Percentiles rank a stretch among this genome's conserved stretches.
Conservation (phyloP, 306 rosid species). For the Biancaea sappan region DNA sequence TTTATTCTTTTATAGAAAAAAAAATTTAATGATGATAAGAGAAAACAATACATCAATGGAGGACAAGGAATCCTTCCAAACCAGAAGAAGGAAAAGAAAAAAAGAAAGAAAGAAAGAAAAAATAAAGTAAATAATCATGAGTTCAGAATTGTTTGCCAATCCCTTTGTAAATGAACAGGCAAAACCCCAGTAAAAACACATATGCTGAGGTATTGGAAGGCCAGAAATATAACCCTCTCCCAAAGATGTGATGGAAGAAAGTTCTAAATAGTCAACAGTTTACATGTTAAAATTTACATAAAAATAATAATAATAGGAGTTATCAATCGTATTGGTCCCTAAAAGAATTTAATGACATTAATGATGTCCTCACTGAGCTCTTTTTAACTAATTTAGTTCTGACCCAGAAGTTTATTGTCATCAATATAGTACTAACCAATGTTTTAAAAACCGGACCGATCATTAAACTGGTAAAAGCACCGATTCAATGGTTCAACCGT, state of each 20-base stretch:
- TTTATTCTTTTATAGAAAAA: not conserved
- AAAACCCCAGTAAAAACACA: not conserved
- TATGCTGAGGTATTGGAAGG: not conserved
- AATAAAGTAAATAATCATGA: not conserved
- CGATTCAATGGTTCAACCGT: too few species aligned
- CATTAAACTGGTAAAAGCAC: too few species aligned
- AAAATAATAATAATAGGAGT: too few species aligned
- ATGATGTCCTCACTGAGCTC: too few species aligned
- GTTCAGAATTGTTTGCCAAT: not conserved
- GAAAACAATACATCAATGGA: not conserved
- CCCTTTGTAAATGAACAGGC: too few species aligned
- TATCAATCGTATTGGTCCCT: too few species aligned
- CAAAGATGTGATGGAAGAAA: not conserved
- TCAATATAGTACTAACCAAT: too few species aligned
- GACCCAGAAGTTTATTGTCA: too few species aligned
- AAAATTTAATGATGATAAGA: not conserved
- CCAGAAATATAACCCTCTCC: not conserved
- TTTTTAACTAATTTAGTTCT: too few species aligned
- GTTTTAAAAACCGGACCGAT: too few species aligned
- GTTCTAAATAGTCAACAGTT: not conserved
- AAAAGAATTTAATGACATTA: too few species aligned
- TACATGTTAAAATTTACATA: not conserved
- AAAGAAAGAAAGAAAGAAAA: too few species aligned
- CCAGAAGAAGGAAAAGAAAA: not conserved
- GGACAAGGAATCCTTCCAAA: not conserved